Percentiles rank a stretch among this genome's conserved stretches.
These are phyloP conservation scores for Ophiosphaerella korrae DNA, from an alignment of 2,329 filamentous ascomycete genomes.

Conservation along the genomic window DNA sequence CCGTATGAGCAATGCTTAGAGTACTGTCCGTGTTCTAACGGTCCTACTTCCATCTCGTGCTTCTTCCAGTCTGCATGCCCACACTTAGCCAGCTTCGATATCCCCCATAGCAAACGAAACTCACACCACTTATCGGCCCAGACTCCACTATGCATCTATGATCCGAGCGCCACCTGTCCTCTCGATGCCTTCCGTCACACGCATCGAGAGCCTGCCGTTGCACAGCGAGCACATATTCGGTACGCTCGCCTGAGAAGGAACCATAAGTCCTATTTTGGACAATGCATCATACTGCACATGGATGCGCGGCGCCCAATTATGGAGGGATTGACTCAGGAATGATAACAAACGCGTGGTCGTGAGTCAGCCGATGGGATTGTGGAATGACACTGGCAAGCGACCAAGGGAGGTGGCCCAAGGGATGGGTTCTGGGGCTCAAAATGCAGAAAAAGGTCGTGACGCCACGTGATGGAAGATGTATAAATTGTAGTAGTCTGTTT, in stretches of 20 bases:
- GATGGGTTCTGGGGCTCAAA: constrained; percentile 10
- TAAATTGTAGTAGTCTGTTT: background rate
- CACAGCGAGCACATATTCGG: background rate
- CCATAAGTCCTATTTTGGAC: constrained; percentile 3
- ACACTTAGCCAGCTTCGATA: no score
- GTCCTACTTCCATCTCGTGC: no score
- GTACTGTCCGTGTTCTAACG: no score
- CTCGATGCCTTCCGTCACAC: no score
- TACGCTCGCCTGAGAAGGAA: constrained; percentile 5
- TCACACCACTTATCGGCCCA: no score
- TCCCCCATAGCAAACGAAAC: no score
- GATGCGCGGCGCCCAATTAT: constrained; percentile 4
- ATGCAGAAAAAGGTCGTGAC: constrained; percentile 3
- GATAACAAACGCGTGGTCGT: constrained; percentile 10
- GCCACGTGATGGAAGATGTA: background rate
- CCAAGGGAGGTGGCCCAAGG: constrained; percentile 21
- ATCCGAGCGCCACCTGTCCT: no score
- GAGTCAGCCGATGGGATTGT: constrained; percentile 8
- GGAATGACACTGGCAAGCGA: constrained; percentile 16
- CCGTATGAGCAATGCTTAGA: no score
- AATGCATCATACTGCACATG: constrained; percentile 12
- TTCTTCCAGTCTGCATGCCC: no score
- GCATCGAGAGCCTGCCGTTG: no score
- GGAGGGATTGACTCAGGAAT: constrained; percentile 16
- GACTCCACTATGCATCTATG: no score